Evolutionary conservation across 164 flowering plant genomes (phyloP), one percentile per base, ranked within the genome.

Genomic region (Taxillus chinensis): DNA sequence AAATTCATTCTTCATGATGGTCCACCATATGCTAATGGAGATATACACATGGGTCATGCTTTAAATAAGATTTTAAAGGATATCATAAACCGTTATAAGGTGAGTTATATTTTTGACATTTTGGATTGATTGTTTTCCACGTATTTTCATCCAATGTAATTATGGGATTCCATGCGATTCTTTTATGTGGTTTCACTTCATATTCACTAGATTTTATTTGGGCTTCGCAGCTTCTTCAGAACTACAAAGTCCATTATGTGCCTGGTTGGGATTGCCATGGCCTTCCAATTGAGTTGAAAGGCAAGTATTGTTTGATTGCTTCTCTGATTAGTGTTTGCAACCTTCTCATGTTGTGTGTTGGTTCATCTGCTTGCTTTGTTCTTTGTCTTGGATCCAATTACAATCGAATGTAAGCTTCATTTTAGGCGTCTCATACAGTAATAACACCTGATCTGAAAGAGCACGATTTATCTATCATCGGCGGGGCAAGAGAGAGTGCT

Each of bases 221-320:
- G 27, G 27, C 64, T 5, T 55, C 65, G 65, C 88, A 93, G 99
- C 96, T 95, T 74, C 96, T 90, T 74, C 97, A 87, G 74, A 85
- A 87, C 65, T 85, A 69, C 70, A 87, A 89, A 77, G 96, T 93
- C 64, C 84, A 76, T 46, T 95, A 77, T 70, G 86, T 90, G 64
- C 99, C 99, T 70, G 99, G 99, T 59, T 95, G 97, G 99, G 99
- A 95, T 80, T 90, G 97, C 55, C 99, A 95, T 80, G 99, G 99
- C 59, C 77, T 95, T 62, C 99, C 99, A 41, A 95, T 95, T 74
- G 99, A 95, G 73, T 78, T 93, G 76, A 93, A 93, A 90, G 98
- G 98, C 75, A 87, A 89, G 87, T 76, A 56, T 61, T 40, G 4
- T 46, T 52, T 48, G 48, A 40, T 60, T 61, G 17, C 45, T 58